These are phyloP conservation scores for Clonostachys chloroleuca DNA, from an alignment of 2,329 filamentous ascomycete species.

Conservation along the genomic window DNA sequence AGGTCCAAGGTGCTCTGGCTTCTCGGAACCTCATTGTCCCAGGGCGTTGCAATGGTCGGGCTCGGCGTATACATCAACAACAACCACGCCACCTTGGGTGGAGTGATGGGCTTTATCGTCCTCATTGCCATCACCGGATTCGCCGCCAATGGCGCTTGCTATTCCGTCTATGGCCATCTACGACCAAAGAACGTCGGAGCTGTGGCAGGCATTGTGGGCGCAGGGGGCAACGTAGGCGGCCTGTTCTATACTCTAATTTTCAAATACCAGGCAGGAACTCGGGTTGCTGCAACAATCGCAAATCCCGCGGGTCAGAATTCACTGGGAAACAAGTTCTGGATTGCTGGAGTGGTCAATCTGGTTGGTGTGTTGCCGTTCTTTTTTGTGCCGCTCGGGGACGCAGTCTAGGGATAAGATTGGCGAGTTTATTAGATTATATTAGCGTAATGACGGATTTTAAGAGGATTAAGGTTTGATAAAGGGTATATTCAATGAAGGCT, in stretches of 20 bases:
- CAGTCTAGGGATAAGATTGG: not conserved
- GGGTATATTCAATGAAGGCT: too few species aligned
- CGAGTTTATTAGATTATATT: too few species aligned
- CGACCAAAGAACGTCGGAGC: slow-evolving; percentile 77
- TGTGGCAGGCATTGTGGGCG: slow-evolving; percentile 75
- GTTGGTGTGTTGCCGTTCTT: not conserved
- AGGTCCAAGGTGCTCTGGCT: slow-evolving; percentile 17
- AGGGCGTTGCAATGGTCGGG: slow-evolving; percentile 57
- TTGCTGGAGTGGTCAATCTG: not conserved
- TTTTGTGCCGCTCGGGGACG: not conserved
- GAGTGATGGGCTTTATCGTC: slow-evolving; percentile 73
- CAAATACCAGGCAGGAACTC: slow-evolving; percentile 22
- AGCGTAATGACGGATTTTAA: too few species aligned
- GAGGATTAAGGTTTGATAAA: too few species aligned
- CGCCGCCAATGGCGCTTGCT: slow-evolving; percentile 82
- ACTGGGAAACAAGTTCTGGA: not conserved
- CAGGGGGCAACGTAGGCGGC: slow-evolving; percentile 78
- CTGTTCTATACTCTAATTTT: slow-evolving; percentile 68
- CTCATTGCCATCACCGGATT: slow-evolving; percentile 80
- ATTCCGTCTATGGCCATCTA: slow-evolving; percentile 81
- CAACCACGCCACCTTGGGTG: slow-evolving; percentile 27
- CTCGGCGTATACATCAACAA: slow-evolving; percentile 52
- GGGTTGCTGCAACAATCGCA: not conserved
- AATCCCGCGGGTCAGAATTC: not conserved
- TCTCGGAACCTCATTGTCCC: slow-evolving; percentile 40